Evolutionary conservation across 2,329 filamentous ascomycete species (phyloP).

Genomic region (Paraphaeosphaeria sporulosa): DNA sequence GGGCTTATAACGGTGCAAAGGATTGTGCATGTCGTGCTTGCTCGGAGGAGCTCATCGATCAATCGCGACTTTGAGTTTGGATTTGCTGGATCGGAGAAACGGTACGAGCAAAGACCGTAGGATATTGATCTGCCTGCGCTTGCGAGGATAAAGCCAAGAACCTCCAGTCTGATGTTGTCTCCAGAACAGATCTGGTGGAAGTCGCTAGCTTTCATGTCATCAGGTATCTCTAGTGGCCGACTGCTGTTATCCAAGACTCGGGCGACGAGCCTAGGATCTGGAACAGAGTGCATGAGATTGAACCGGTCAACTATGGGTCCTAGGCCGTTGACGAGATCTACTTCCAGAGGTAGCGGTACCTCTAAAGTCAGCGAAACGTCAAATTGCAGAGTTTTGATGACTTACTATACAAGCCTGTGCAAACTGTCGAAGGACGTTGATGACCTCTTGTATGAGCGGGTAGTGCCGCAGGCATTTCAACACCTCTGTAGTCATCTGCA

Average conservation of each 20-base stretch:
- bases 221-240: constrained; percentile 34
- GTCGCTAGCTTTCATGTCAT: constrained; percentile 36
- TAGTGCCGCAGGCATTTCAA: constrained; percentile 39
- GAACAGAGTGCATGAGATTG: constrained; percentile 32
- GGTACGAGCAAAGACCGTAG: constrained; percentile 33
- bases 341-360: constrained; percentile 45
- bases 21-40: constrained; percentile 48
- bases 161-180: constrained; percentile 48
- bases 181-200: constrained; percentile 52
- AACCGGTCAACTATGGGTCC: constrained; percentile 42
- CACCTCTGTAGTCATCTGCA: constrained; percentile 38
- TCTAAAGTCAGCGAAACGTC: neutral
- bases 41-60: constrained; percentile 40
- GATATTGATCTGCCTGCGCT: constrained; percentile 46
- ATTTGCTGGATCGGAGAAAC: constrained; percentile 27
- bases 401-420: constrained; percentile 41
- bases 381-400: neutral
- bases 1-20: constrained; percentile 49
- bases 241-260: constrained; percentile 38
- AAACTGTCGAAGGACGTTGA: constrained; percentile 31
- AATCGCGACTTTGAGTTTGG: constrained; percentile 30
- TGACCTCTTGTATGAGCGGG: constrained; percentile 31
- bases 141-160: constrained; percentile 48
- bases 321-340: constrained; percentile 43
- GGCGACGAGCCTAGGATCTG: constrained; percentile 34